Base-by-base conservation (phyloP, 768 basidiomycete species). In the Tulasnella sp. region DNA sequence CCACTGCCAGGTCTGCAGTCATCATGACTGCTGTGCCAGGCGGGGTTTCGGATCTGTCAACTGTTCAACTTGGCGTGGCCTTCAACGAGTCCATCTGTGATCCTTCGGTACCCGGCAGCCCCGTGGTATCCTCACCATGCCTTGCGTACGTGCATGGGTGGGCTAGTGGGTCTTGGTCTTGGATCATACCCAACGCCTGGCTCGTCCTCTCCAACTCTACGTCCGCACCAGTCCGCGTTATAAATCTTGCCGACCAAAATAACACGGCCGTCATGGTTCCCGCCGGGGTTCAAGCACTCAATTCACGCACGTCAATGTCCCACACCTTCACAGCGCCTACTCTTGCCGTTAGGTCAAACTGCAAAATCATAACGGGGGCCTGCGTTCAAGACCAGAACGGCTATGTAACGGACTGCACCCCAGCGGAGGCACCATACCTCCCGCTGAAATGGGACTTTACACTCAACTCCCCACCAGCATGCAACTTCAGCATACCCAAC, bases 221-320 rank as follows among this genome's bases (percentile, higher is more conserved):
- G 55, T 57, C 55, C 55, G n/a, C 55, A n/a, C 55, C 55, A 15
- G n/a, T 57, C 7, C 55, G 55, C 55, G 55, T 57, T n/a, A n/a
- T 57, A n/a, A 57, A 0, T 29, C 55, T 57, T 29, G 55, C 55
- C 55, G 15, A 57, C 55, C 55, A 57, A n/a, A 57, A 57, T 29
- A 57, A 57, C n/a, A 57, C 55, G 7, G 55, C 55, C 23, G 55
- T 26, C 7, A 67, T 67, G 61, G 29, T 67, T 35, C 61, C 61
- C 26, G 32, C 26, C 32, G 61, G 32, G 32, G 61, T 67, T 26
- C 61, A 26, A 67, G 26, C 61, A 26, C 61, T 67, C 61, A 67
- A 67, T 18, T 67, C 61, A 35, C 61, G 61, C 61, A 67, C 61
- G 61, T 67, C 61, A 9, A 67, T 67, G 61, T 35, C 61, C 61